Evolutionary conservation across 495 filamentous ascomycete species (phyloP), one percentile per base, ranked within the genome.

Genomic region (Hyphodiscus hymeniophilus): DNA sequence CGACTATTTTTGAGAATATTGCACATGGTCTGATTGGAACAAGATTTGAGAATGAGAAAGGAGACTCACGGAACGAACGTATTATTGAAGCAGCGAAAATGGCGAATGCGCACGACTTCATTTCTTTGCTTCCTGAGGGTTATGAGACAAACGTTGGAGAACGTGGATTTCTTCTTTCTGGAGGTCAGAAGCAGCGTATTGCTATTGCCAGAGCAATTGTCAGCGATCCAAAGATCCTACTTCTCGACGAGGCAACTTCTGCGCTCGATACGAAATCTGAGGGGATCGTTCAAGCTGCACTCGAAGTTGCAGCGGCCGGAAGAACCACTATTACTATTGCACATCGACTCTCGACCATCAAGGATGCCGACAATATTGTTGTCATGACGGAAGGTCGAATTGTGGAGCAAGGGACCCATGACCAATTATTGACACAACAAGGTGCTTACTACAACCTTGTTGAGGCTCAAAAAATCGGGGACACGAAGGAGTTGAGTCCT

Each of bases 71-170:
- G 48, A 69, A 62, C 40, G 78, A 87, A 28, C 72, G 86, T 11
- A 78, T 96, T 21, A 71, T 81, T 43, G 77, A 89, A 22, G 91
- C 92, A 21, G 86, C 90, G 13, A 83, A 80, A 58, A 94, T 85
- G 79, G 82, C 92, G 28, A 96, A 95, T 59, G 91, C 90, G 2
- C 89, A 95, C 56, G 89, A 91, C 46, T 97, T 97, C 60, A 81
- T 98, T 56, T 76, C 65, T 12, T 66, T 69, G n/a, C 69, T 97
- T 3, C 91, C 92, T 0, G 85, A 96, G 61, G 82, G 84, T 1
- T 96, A 95, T 59, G 80, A 95, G 56, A 97, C 92, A 0, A 86
- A 94, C 52, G 92, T 98, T 42, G 92, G 92, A 44, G 91, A 97
- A 63, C 84, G 92, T 36, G 92, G 92, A 11, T 94, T 94, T 63